Conservation (phyloP, 1,284 basidiomycete genomes). For the Ustilago loliicola region DNA sequence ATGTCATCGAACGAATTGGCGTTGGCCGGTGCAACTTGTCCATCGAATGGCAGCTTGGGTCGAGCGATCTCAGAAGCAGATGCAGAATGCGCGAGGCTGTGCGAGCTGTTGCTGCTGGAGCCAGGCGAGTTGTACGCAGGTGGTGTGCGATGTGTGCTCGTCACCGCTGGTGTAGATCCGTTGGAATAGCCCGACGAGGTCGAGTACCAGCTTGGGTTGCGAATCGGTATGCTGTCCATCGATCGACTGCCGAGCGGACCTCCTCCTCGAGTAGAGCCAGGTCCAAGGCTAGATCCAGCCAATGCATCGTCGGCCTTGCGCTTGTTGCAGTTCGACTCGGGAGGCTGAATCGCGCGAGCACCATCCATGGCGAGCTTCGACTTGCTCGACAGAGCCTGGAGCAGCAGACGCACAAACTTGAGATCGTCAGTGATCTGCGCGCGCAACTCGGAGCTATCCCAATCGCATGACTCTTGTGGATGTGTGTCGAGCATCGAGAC, state of each 20-base stretch:
- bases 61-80: slow-evolving; percentile 30
- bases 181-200: slow-evolving; percentile 40
- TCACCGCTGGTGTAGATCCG: slow-evolving; percentile 31
- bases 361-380: slow-evolving; percentile 55
- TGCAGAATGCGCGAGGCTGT: slow-evolving; percentile 41
- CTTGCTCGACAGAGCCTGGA: slow-evolving; percentile 60
- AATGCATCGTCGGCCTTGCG: slow-evolving; percentile 43
- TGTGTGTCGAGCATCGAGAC: slow-evolving; percentile 59
- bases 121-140: slow-evolving; percentile 49
- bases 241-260: slow-evolving; percentile 38
- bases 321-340: slow-evolving; percentile 43
- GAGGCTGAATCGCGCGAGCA: slow-evolving; percentile 55
- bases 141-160: slow-evolving; percentile 25
- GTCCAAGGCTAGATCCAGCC: slow-evolving; percentile 18
- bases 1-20: slow-evolving; percentile 55
- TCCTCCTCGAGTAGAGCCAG: slow-evolving; percentile 17
- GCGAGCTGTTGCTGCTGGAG: slow-evolving; percentile 42
- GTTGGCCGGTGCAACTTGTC: slow-evolving; percentile 25
- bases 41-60: slow-evolving; percentile 42
- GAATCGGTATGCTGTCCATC: slow-evolving; percentile 33
- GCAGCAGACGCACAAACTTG: slow-evolving; percentile 55
- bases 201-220: slow-evolving; percentile 45
- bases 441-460: slow-evolving; percentile 54
- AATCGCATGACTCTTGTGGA: slow-evolving; percentile 52
- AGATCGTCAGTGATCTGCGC: slow-evolving; percentile 62